A percentile compares a stretch with the other conserved stretches of the same genome.
Evolutionary conservation across 768 basidiomycete species (phyloP).

Genomic region (Collybia sp.): DNA sequence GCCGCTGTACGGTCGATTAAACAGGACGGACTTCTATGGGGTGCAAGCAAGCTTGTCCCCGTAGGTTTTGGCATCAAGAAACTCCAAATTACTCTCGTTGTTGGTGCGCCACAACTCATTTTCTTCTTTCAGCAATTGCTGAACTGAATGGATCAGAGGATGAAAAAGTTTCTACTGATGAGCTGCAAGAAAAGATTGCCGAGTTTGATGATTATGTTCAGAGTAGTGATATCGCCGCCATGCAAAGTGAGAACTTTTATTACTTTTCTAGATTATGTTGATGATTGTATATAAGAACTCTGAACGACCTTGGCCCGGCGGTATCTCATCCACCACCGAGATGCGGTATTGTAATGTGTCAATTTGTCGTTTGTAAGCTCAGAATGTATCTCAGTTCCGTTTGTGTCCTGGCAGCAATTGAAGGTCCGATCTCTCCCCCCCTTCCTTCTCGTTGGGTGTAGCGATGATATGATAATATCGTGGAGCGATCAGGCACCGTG

Average conservation of each 20-base stretch:
- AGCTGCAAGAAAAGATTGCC: constrained; percentile 85
- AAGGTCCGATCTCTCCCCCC: too few species aligned
- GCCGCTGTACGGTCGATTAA: constrained; percentile 79
- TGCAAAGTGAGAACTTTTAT: constrained; percentile 67
- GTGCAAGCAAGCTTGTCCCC: constrained; percentile 86
- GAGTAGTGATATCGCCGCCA: constrained; percentile 87
- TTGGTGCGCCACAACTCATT: constrained; percentile 34
- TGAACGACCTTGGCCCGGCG: too few species aligned
- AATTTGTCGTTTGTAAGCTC: too few species aligned
- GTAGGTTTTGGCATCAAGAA: constrained; percentile 93
- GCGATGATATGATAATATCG: too few species aligned
- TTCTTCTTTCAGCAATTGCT: constrained; percentile 1
- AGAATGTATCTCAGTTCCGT: too few species aligned
- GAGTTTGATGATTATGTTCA: constrained; percentile 89
- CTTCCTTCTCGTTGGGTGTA: too few species aligned
- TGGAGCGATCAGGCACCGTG: too few species aligned
- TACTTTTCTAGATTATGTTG: too few species aligned
- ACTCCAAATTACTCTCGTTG: constrained; percentile 68
- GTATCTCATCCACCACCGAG: too few species aligned
- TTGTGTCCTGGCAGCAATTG: too few species aligned
- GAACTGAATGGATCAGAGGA: constrained; percentile 62
- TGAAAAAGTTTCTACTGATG: constrained; percentile 88
- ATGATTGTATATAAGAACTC: too few species aligned
- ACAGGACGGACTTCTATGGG: constrained; percentile 93
- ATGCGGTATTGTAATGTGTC: too few species aligned